Conservation (phyloP, 2,329 filamentous ascomycete genomes). For the Cladosporium colombiae region DNA sequence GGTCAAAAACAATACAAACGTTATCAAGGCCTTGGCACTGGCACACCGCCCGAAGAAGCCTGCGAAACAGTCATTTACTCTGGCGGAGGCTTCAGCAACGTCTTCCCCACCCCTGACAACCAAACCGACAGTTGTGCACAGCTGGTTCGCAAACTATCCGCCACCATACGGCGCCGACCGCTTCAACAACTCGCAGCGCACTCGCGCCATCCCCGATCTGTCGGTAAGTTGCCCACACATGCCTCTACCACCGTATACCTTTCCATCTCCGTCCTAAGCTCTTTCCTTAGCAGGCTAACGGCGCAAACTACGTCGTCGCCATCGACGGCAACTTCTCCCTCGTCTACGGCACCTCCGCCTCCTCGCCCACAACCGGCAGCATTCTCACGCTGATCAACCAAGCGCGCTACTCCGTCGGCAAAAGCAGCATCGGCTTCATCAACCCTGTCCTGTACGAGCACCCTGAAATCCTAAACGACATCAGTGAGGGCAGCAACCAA, state of each 20-base stretch:
- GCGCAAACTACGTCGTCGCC: constrained; percentile 41
- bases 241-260: not conserved
- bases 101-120: constrained; percentile 51
- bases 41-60: constrained; percentile 44
- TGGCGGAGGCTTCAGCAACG: constrained; percentile 54
- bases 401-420: constrained; percentile 39
- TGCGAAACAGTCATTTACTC: constrained; percentile 48
- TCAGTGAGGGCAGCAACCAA: constrained; percentile 42
- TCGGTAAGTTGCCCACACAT: constrained; percentile 14
- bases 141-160: constrained; percentile 45
- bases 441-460: constrained; percentile 48
- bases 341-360: constrained; percentile 55
- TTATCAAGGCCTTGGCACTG: constrained; percentile 33
- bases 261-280: not conserved
- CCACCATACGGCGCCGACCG: constrained; percentile 46
- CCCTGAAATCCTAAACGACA: constrained; percentile 41
- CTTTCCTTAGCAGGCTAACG: constrained; percentile 26
- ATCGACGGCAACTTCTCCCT: constrained; percentile 46
- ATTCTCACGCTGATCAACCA: constrained; percentile 52
- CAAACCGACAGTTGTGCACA: constrained; percentile 45
- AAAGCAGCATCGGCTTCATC: constrained; percentile 44
- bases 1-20: constrained; percentile 42
- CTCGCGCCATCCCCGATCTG: constrained; percentile 50
- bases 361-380: constrained; percentile 50
- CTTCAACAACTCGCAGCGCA: constrained; percentile 49